These are phyloP conservation scores for Russula compacta DNA, from an alignment of 768 basidiomycete species.

Conservation along the genomic window DNA sequence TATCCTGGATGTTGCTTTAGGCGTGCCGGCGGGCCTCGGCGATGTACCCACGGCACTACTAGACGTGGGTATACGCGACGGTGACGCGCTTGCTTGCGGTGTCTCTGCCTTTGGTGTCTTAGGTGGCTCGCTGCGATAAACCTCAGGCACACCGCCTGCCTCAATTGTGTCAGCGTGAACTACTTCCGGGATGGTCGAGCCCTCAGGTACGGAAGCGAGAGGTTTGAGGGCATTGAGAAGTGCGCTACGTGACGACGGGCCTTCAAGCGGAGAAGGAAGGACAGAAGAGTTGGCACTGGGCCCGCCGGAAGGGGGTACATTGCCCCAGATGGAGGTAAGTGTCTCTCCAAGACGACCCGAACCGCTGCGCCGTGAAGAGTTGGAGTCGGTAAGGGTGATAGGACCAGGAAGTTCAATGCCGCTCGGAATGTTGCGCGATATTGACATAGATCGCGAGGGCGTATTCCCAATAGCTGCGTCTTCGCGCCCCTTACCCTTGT, in stretches of 20 bases:
- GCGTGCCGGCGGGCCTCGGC: slow-evolving; percentile 1
- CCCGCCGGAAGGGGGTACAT: slow-evolving; percentile 7
- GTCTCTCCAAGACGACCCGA: slow-evolving; percentile 34
- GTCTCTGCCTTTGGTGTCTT: slow-evolving; percentile 19
- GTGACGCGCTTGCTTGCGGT: slow-evolving; percentile 11
- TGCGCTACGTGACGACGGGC: slow-evolving; percentile 23
- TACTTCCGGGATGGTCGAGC: slow-evolving; percentile 14
- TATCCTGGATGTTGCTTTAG: slow-evolving; percentile 5
- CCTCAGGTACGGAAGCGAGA: slow-evolving; percentile 18
- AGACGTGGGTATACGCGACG: neutral
- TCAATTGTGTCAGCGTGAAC: neutral
- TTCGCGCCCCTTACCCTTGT: slow-evolving; percentile 26
- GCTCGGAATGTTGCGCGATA: slow-evolving; percentile 20
- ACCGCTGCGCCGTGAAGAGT: slow-evolving; percentile 31
- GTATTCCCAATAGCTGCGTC: neutral
- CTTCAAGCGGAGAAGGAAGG: slow-evolving; percentile 23
- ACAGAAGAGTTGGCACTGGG: slow-evolving; percentile 14
- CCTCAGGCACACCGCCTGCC: neutral
- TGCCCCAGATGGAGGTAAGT: slow-evolving; percentile 43
- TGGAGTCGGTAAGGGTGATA: slow-evolving; percentile 25
- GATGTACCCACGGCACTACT: neutral
- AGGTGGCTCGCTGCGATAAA: slow-evolving; percentile 9
- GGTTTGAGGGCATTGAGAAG: slow-evolving; percentile 23
- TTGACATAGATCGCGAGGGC: slow-evolving; percentile 7
- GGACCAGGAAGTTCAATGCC: slow-evolving; percentile 29